These are phyloP conservation scores for Sextonia rubra DNA, from an alignment of 164 flowering plant genomes.

Conservation along the genomic window DNA sequence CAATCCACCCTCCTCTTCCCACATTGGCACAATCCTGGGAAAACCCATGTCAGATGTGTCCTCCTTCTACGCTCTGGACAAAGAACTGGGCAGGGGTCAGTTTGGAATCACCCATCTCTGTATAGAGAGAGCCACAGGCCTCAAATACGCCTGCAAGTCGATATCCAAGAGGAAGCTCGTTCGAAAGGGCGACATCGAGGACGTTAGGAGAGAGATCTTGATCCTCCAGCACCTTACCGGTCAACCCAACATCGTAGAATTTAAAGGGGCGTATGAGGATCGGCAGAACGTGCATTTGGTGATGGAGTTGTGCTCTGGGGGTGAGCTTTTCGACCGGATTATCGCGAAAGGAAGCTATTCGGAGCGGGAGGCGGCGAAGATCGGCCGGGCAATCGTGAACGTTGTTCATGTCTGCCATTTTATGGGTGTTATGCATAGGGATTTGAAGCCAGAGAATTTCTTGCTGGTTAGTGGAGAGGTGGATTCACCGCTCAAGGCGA, in stretches of 20 bases:
- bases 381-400: constrained; percentile 66
- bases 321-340: constrained; percentile 86
- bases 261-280: constrained; percentile 82
- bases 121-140: constrained; percentile 46
- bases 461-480: constrained; percentile 49
- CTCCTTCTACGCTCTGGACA: constrained; percentile 40
- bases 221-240: constrained; percentile 68
- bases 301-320: constrained; percentile 88
- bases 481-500: constrained; percentile 61
- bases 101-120: constrained; percentile 75
- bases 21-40: constrained; percentile 27
- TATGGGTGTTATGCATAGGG: constrained; percentile 93
- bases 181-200: constrained; percentile 44
- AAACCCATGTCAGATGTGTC: constrained; percentile 43
- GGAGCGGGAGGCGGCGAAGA: constrained; percentile 58
- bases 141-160: constrained; percentile 70
- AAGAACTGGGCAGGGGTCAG: constrained; percentile 74
- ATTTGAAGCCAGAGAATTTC: constrained; percentile 92
- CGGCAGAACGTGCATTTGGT: constrained; percentile 53
- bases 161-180: constrained; percentile 60
- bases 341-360: constrained; percentile 54
- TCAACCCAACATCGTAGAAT: constrained; percentile 83
- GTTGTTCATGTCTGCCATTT: constrained; percentile 87
- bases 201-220: constrained; percentile 63
- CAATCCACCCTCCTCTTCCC: background rate